Percentiles rank a stretch among this genome's conserved stretches.
Conservation (phyloP, 352 stramenopile genomes). For the Phytophthora fragariaefolia region DNA sequence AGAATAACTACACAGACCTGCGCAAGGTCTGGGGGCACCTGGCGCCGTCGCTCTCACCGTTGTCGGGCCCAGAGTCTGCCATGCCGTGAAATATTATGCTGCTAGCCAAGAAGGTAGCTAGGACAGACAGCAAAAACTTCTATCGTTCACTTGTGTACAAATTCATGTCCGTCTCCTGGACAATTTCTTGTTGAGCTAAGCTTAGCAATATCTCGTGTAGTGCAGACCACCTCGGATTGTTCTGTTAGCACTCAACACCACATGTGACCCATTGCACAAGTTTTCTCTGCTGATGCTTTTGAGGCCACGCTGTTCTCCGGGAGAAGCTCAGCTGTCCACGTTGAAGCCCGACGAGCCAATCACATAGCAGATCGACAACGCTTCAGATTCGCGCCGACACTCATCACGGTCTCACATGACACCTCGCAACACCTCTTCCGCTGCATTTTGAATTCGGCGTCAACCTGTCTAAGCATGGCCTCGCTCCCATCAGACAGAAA, state of each 20-base stretch:
- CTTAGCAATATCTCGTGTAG: too few relatives aligned
- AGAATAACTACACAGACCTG: conserved; percentile 71
- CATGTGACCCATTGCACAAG: too few relatives aligned
- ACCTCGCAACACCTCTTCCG: neutral
- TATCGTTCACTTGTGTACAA: too few relatives aligned
- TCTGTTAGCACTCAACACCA: too few relatives aligned
- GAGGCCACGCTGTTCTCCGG: neutral
- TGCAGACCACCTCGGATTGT: too few relatives aligned
- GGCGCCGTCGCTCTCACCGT: conserved; percentile 23
- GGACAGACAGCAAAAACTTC: neutral
- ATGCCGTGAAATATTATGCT: conserved; percentile 35
- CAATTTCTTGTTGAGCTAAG: too few relatives aligned
- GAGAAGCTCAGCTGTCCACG: neutral
- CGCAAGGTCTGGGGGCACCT: conserved; percentile 67
- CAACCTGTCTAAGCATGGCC: conserved; percentile 3
- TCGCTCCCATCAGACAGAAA: conserved; percentile 8
- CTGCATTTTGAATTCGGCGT: conserved; percentile 14
- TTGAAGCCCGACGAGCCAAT: conserved; percentile 2
- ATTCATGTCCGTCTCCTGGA: too few relatives aligned
- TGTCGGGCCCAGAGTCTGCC: conserved; percentile 18
- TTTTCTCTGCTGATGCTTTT: too few relatives aligned
- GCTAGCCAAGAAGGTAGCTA: neutral
- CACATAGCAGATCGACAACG: neutral
- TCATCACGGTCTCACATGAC: neutral
- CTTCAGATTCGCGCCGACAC: conserved; percentile 1